Conservation (phyloP, 2,329 filamentous ascomycete genomes). For the Amauroascus verrucosus region DNA sequence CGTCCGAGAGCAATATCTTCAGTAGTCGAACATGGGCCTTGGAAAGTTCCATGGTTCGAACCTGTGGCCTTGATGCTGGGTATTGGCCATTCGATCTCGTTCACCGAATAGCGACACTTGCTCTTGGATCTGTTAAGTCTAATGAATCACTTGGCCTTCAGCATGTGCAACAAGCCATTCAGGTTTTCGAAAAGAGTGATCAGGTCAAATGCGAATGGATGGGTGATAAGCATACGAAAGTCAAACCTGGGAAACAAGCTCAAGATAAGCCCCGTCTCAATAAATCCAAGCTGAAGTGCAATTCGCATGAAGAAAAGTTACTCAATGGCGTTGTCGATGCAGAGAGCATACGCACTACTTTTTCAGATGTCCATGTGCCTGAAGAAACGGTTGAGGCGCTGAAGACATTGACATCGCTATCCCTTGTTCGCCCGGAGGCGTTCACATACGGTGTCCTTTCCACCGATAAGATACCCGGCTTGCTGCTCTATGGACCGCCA, state of each 20-base stretch:
- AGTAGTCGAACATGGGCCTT: conserved; percentile 25
- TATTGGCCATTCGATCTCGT: conserved; percentile 52
- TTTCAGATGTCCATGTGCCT: conserved; percentile 74
- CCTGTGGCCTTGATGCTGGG: conserved; percentile 39
- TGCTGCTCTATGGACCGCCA: conserved; percentile 78
- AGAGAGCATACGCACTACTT: conserved; percentile 73
- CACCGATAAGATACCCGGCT: conserved; percentile 79
- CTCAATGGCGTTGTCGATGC: conserved; percentile 73
- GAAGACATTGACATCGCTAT: conserved; percentile 78
- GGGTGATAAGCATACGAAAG: conserved; percentile 24
- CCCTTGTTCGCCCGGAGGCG: conserved; percentile 79
- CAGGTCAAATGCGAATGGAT: conserved; percentile 31
- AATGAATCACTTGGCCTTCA: conserved; percentile 33
- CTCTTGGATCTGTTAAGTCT: conserved; percentile 40
- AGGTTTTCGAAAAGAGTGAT: conserved; percentile 35
- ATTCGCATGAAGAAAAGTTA: conserved; percentile 71
- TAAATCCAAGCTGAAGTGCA: conserved; percentile 49
- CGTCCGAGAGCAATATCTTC: conserved; percentile 26
- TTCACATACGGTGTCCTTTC: conserved; percentile 91
- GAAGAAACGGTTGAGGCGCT: conserved; percentile 75
- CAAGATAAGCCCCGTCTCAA: conserved; percentile 37
- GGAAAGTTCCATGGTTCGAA: conserved; percentile 22
- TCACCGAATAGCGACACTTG: conserved; percentile 49
- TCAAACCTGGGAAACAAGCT: conserved; percentile 25
- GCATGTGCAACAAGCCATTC: conserved; percentile 29